phyloP scores from a whole-genome alignment of 1,139 yeast species.

The Diutina neorugosa region DNA sequence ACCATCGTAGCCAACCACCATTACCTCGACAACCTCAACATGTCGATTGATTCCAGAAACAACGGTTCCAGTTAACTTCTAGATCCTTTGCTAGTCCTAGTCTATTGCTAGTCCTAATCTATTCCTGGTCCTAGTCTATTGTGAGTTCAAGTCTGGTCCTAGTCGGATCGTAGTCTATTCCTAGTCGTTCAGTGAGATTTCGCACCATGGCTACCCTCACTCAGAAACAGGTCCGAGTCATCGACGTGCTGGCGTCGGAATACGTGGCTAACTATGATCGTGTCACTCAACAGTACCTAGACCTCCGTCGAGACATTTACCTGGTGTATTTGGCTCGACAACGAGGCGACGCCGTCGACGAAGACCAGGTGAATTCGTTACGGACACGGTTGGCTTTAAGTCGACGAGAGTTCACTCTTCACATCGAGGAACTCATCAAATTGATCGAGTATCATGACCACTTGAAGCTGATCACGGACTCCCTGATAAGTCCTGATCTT shows the following conservation, averaged over 20 bases:
- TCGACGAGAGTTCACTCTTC: neutral
- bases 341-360: neutral
- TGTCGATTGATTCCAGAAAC: too few species aligned
- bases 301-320: neutral
- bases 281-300: neutral
- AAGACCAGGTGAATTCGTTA: neutral
- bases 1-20: too few species aligned
- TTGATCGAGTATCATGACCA: neutral
- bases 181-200: too few species aligned
- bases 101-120: too few species aligned
- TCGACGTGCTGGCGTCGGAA: neutral
- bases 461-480: neutral
- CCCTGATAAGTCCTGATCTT: neutral
- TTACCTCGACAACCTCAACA: too few species aligned
- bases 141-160: too few species aligned
- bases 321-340: neutral
- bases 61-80: too few species aligned
- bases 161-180: too few species aligned
- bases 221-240: neutral
- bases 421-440: neutral
- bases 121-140: too few species aligned
- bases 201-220: neutral
- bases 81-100: too few species aligned
- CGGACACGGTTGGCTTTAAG: neutral
- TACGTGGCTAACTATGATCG: neutral